Conservation (phyloP, 2,329 filamentous ascomycete species). For the Penicillium verrucosum region DNA sequence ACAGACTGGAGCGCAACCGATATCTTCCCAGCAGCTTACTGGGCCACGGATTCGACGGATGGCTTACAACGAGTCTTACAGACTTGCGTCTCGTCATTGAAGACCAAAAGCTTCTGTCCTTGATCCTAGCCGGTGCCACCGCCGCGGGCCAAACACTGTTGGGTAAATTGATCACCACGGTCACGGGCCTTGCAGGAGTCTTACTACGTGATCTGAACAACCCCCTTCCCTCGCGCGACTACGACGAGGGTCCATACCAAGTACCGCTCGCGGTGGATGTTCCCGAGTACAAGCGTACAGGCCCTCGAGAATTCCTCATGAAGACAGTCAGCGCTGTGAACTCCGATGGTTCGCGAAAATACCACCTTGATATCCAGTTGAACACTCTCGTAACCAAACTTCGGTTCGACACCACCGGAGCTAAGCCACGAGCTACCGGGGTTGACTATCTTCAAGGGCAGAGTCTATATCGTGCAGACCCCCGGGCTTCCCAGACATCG, state of each 20-base stretch:
- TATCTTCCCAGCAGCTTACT: slow-evolving; percentile 44
- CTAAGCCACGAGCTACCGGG: slow-evolving; percentile 43
- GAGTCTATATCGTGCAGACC: slow-evolving; percentile 47
- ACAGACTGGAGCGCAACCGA: slow-evolving; percentile 52
- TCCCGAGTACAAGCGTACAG: slow-evolving; percentile 49
- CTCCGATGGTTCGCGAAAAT: slow-evolving; percentile 51
- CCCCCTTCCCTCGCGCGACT: slow-evolving; percentile 46
- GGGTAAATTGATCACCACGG: slow-evolving; percentile 39
- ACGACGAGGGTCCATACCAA: slow-evolving; percentile 52
- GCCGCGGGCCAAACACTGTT: slow-evolving; percentile 48
- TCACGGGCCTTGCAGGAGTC: slow-evolving; percentile 45
- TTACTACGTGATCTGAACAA: slow-evolving; percentile 54
- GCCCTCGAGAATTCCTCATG: slow-evolving; percentile 56
- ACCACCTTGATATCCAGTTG: slow-evolving; percentile 54
- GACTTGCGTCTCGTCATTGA: slow-evolving; percentile 51
- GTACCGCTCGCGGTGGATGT: slow-evolving; percentile 56
- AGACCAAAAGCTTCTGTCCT: slow-evolving; percentile 54
- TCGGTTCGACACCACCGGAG: slow-evolving; percentile 38
- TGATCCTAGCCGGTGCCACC: slow-evolving; percentile 52
- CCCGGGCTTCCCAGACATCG: slow-evolving; percentile 28
- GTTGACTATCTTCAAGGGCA: slow-evolving; percentile 49
- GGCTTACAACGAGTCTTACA: slow-evolving; percentile 53
- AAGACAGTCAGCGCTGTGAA: slow-evolving; percentile 50
- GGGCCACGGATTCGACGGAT: slow-evolving; percentile 59
- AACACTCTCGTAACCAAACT: slow-evolving; percentile 47